Base-by-base conservation (phyloP, 108 stramenopile genomes). In the Cylindrotheca fusiformis region DNA sequence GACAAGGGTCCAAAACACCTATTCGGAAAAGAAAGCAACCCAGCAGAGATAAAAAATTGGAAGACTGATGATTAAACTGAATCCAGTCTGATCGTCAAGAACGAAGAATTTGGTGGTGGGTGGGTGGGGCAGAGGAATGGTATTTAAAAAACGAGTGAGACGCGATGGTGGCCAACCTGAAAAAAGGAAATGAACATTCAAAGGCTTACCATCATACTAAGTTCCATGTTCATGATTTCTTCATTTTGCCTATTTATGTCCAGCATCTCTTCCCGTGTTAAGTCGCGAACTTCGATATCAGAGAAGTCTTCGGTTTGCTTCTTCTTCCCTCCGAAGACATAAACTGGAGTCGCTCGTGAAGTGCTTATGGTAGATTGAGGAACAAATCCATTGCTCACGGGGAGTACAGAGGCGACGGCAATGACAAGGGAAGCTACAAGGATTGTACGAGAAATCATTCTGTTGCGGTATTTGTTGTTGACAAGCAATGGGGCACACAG, bases 31-130 rank as follows among this genome's bases (percentile, higher is more conserved):
- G 68, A 93, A 93, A 14, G 88, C 91, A 48, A 93, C 91, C 88
- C 88, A 93, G 58, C 88, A 89, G 6, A 93, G 78, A 58, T 93
- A 93, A 24, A 93, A 68, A 52, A 93, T 93, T 26, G 91, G 91
- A 45, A 93, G 53, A 19, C 74, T 76, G 52, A 90, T 57, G 45
- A 93, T 57, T 47, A 93, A 73, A 57, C 80, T 80, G 63, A 87
- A 83, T 23, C 71, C 85, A 33, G 88, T 86, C 36, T 41, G 14
- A 10, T 6, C 6, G 6, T 41, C 36, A 41, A 41, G 14, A 41
- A 41, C 6, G 8, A 20, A 14, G 23, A 52, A 52, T 18, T 8
- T 23, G 51, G 5, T 52, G n/a, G 23, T 52, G 6, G 23, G 51
- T 41, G 36, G 10, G 5, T 24, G 14, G 30, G 8, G 17, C 6